Percentiles rank a stretch among this genome's conserved stretches.
These are phyloP conservation scores for Myrica gale DNA, from an alignment of 306 rosid species.

Conservation along the genomic window DNA sequence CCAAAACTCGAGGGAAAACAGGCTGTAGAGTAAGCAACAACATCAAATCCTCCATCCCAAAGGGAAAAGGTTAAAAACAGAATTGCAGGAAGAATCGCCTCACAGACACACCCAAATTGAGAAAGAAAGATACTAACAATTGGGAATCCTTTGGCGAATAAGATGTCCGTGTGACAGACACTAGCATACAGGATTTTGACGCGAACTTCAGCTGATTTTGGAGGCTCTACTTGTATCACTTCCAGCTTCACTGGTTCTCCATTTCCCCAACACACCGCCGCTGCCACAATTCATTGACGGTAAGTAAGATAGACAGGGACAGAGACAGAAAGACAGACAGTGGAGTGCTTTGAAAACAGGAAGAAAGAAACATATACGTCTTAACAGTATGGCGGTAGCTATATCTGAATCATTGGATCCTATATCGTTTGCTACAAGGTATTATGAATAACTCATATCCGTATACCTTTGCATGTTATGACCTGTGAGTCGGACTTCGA, in stretches of 20 bases:
- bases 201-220: conserved; percentile 45
- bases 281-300: conserved; percentile 16
- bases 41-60: background rate
- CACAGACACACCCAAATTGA: background rate
- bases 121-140: conserved; percentile 19
- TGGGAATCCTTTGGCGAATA: conserved; percentile 32
- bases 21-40: conserved; percentile 26
- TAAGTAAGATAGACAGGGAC: background rate
- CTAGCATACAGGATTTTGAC: conserved; percentile 59
- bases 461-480: no score
- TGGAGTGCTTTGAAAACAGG: no score
- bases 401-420: no score
- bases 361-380: background rate
- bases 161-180: conserved; percentile 53
- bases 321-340: no score
- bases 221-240: conserved; percentile 59
- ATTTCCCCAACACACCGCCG: conserved; percentile 53
- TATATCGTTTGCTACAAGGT: no score
- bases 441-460: no score
- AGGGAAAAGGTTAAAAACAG: background rate
- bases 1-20: conserved; percentile 47
- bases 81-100: no score
- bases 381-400: no score
- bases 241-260: conserved; percentile 43
- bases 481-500: no score